Conservation (phyloP, 805 yeast genomes). For the Hanseniaspora vineae region DNA sequence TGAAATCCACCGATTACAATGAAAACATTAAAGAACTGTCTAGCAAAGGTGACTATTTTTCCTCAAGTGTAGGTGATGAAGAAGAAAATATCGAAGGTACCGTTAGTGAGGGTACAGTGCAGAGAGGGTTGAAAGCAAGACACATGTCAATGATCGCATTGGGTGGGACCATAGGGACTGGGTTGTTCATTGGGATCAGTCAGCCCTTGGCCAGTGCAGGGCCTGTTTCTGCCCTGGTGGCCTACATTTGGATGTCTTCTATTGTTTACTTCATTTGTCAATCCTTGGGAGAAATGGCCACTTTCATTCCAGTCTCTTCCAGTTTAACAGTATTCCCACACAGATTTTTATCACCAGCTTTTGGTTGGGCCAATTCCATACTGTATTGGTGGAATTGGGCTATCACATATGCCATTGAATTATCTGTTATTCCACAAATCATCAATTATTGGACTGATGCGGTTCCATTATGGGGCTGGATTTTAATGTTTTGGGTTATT, state of each 20-base stretch:
- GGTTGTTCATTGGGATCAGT: constrained; percentile 56
- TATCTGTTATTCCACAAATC: constrained; percentile 59
- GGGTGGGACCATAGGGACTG: constrained; percentile 75
- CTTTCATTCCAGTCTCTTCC: constrained; percentile 53
- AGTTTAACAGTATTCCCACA: constrained; percentile 62
- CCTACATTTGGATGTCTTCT: constrained; percentile 54
- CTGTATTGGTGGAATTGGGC: constrained; percentile 72
- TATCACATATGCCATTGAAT: constrained; percentile 60
- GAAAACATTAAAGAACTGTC: background rate
- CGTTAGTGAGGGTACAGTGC: constrained; percentile 31
- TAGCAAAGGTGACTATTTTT: background rate
- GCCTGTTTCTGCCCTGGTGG: constrained; percentile 53
- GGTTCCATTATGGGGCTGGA: constrained; percentile 66
- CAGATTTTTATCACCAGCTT: constrained; percentile 54
- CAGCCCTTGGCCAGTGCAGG: constrained; percentile 46
- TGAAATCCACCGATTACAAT: background rate
- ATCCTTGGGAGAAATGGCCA: constrained; percentile 71
- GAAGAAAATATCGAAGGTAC: constrained; percentile 13
- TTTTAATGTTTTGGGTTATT: constrained; percentile 48
- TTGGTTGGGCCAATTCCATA: constrained; percentile 64
- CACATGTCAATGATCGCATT: constrained; percentile 66
- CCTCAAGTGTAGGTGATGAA: constrained; percentile 4
- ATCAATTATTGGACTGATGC: constrained; percentile 51
- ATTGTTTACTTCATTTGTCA: constrained; percentile 57
- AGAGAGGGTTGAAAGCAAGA: constrained; percentile 49